Evolutionary conservation across 1,284 basidiomycete genomes (phyloP), one percentile per base, ranked within the genome.

Genomic region (Puccinia polysora): DNA sequence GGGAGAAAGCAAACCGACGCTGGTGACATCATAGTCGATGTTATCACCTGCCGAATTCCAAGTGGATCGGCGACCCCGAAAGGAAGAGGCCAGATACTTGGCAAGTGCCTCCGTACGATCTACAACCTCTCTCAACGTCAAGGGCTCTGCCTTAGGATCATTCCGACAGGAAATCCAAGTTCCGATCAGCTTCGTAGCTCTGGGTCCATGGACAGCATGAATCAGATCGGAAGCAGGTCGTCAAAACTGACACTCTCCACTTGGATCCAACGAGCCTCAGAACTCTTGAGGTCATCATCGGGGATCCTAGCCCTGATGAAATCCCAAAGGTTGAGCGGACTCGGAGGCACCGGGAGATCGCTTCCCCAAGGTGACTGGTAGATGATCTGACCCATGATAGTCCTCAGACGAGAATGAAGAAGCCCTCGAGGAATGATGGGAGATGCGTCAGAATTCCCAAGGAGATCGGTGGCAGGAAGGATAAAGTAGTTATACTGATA

Each of bases 51-150:
- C 53, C 1, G 3, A 34, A 36, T 56, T 56, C 53, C 53, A 56
- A 34, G 53, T 56, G 5, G 53, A 56, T 15, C 53, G 53, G 23
- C 53, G 53, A n/a, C 53, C 53, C 32, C 14, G 32, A 20, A 56
- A 56, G 4, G 53, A 56, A n/a, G 6, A 2, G 3, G 14, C 30
- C 25, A 56, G 23, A 36, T 36, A 34, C 23, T 56, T 56, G 7
- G 53, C 53, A 4, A 56, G 53, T 4, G 53, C 38, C 53, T 56
- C 53, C 25, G 53, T 20, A 20, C 23, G 25, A n/a, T 56, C 8
- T 30, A 56, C 15, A n/a, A 56, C 38, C 38, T 56, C 32, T n/a
- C 32, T 20, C 32, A 56, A 34, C 2, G 30, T 34, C 30, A 23
- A 56, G 2, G 30, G 3, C 38, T 56, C 53, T n/a, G n/a, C 53